Evolutionary conservation across 1,139 yeast species (phyloP), one percentile per base, ranked within the genome.

Genomic region (Chernovozyma aurita): DNA sequence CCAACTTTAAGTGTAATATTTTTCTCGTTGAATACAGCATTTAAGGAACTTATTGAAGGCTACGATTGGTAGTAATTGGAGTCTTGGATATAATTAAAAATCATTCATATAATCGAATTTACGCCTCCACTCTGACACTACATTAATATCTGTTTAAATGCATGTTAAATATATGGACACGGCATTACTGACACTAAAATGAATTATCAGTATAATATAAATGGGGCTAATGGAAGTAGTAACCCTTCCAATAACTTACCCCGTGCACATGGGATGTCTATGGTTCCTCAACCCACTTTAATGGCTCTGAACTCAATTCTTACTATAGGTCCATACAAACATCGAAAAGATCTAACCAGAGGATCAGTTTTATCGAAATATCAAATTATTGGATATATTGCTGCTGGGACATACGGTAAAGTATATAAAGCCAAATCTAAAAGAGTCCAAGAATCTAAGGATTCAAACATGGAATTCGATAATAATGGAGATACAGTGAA

Each of bases 381-480:
- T 58, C 90, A 84, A 44, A 84, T 94, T 42, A 65, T 87, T 24
- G 99, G 99, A 0, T 92, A 92, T 59, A 94, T 92, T 42, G 98
- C 98, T 0, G 96, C 98, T 1, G 99, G 99, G 28, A 92, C 99
- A 0, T 92, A 92, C 58, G 99, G 99, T 38, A 80, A 94, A 46
- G 99, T 92, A 21, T 94, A 88, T 64, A 92, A 92, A 56, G 97
- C 97, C 13, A 76, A 73, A 44, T 64, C 73, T 21, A 68, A 67
- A 39, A 35, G 33, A 28, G 18, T 21, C 30, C 35, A 36, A 29
- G 40, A 30, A 20, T 24, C 26, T 7, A 33, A 33, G 13, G 35
- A 31, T 14, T 9, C 31, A 13, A 16, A 6, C 6, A 26, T 26
- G 28, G 28, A 26, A 8, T 26, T 20, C 8, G 22, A 20, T 20